Conservation (phyloP, 148 eudicot species). For the Camellia sinensis region DNA sequence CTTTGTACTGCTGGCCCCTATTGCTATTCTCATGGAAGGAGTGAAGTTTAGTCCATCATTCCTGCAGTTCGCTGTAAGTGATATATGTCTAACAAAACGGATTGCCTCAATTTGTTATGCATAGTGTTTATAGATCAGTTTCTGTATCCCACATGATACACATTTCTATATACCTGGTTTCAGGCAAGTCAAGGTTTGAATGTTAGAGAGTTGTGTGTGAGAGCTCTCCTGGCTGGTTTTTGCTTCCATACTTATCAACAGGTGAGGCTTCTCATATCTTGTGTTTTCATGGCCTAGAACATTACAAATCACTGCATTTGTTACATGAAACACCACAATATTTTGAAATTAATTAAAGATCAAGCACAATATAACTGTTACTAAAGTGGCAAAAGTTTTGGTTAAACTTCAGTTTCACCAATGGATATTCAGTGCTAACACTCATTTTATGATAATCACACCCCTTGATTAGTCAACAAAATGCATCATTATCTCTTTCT, state of each 20-base stretch:
- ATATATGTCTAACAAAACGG: neutral
- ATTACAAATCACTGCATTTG: too few species aligned
- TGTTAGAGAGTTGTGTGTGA: conserved; percentile 39
- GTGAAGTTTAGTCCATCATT: conserved; percentile 68
- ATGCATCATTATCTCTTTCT: neutral
- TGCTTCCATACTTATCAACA: conserved; percentile 59
- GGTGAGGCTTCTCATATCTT: conserved; percentile 17
- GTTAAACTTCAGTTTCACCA: neutral
- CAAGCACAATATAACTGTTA: neutral
- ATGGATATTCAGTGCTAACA: neutral
- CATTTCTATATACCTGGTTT: conserved; percentile 1
- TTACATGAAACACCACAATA: too few species aligned
- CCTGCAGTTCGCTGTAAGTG: conserved; percentile 52
- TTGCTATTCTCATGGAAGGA: conserved; percentile 65
- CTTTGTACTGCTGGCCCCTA: conserved; percentile 50
- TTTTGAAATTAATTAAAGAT: neutral
- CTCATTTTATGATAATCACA: neutral
- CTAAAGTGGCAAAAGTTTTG: neutral
- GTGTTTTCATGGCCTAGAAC: too few species aligned
- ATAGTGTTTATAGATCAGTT: neutral
- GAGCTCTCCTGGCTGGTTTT: conserved; percentile 45
- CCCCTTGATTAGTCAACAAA: neutral
- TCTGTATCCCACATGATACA: neutral
- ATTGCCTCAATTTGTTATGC: neutral
- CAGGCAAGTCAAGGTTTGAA: conserved; percentile 53